Conservation (phyloP, 306 rosid species). For the Alnus glutinosa region DNA sequence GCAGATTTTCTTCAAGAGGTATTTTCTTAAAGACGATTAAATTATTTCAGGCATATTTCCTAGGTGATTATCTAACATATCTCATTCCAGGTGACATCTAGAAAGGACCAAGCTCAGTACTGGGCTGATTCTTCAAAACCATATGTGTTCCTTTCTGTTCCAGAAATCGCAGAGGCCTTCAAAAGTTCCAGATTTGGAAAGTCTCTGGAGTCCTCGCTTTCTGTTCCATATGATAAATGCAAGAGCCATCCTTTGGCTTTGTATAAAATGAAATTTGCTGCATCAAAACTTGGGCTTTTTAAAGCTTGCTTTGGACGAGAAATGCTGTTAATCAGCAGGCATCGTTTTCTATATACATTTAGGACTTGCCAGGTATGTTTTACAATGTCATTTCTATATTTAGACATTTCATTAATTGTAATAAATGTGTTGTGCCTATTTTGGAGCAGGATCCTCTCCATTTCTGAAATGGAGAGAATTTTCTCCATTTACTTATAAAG, state of each 20-base stretch:
- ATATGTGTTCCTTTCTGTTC: slow-evolving; percentile 54
- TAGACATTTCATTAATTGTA: not conserved
- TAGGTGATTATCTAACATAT: slow-evolving; percentile 3
- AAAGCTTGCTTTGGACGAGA: slow-evolving; percentile 77
- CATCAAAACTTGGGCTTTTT: slow-evolving; percentile 50
- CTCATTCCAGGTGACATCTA: slow-evolving; percentile 71
- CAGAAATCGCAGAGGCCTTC: slow-evolving; percentile 72
- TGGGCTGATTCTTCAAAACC: slow-evolving; percentile 81
- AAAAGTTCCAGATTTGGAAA: slow-evolving; percentile 58
- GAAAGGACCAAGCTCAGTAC: slow-evolving; percentile 85
- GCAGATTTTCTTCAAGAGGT: slow-evolving; percentile 99
- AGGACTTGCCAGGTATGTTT: slow-evolving; percentile 76
- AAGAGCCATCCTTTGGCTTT: slow-evolving; percentile 58
- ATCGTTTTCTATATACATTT: slow-evolving; percentile 76
- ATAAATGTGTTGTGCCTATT: not conserved
- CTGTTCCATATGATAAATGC: slow-evolving; percentile 55
- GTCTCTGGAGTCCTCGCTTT: slow-evolving; percentile 43
- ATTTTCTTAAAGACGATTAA: not conserved
- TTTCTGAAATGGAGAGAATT: too few species aligned
- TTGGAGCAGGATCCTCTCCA: too few species aligned
- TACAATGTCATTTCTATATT: not conserved
- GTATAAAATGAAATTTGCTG: slow-evolving; percentile 58
- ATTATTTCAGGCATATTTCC: not conserved
- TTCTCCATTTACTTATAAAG: too few species aligned
- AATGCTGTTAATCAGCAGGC: slow-evolving; percentile 56